Base-by-base conservation (phyloP, 192 early-diverging fungal genomes). In the Podila horticola region DNA sequence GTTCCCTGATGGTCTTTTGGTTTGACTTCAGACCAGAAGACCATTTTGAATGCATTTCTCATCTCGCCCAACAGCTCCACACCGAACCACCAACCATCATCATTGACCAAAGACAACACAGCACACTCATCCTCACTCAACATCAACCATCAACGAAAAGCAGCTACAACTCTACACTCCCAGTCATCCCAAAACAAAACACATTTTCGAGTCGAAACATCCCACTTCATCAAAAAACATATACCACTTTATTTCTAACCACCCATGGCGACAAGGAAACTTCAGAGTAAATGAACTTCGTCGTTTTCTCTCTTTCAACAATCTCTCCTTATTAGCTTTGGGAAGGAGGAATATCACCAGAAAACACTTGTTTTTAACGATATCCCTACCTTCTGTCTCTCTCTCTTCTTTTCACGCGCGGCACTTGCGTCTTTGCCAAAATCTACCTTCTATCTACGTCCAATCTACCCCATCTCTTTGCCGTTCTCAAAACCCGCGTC, bases 251-350 rank as follows among this genome's bases (percentile, higher is more conserved):
- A 36, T 36, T 22, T 22, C 52, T 26, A 55, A 57, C 66, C 29
- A 29, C 20, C 65, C 66, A 71, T 79, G 75, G 75, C 75, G 45
- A 79, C 75, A 38, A 60, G 75, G 69, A 79, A 71, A 67, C 69
- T 79, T 15, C 69, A 71, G 51, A 79, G 75, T 79, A 79, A 71
- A 52, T 26, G 28, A 49, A n/a, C 48, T 60, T 61, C 34, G 28
- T 61, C 59, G 26, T 61, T 61, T 61, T 28, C 12, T 33, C 59
- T 61, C 59, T 30, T 19, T 61, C 29, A 9, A 34, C 26, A 22
- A 36, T 61, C 59, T 61, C 59, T 61, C 52, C 9, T 22, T 55
- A n/a, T 12, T 22, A 45, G 10, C 22, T n/a, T 66, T 48, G 11
- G 65, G 13, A 15, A 45, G 41, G 29, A 34, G 22, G 45, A 29